Evolutionary conservation across 108 stramenopile genomes (phyloP).

Genomic region (Conticribra weissflogii): DNA sequence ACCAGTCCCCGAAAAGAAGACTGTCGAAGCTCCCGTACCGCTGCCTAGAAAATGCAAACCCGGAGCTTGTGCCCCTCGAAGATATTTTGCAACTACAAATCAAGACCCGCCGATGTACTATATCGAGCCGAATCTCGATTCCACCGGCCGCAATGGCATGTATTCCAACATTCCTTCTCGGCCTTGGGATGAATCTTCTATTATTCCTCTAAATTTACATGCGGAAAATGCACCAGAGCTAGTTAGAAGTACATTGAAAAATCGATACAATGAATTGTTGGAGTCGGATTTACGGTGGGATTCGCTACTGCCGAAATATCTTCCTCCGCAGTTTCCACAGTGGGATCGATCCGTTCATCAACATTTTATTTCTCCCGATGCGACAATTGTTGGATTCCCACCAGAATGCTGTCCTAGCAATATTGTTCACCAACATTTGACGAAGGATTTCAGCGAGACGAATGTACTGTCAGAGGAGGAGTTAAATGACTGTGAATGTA

Average conservation of each 20-base stretch:
- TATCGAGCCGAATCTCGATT: constrained; percentile 38
- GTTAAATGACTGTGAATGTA: constrained; percentile 44
- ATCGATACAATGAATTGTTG: constrained; percentile 31
- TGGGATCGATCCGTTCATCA: constrained; percentile 46
- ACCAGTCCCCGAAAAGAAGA: background rate
- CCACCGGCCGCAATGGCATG: constrained; percentile 21
- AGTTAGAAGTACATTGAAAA: constrained; percentile 25
- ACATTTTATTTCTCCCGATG: constrained; percentile 19
- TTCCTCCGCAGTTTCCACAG: constrained; percentile 54
- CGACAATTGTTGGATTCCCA: constrained; percentile 34
- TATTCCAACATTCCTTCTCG: constrained; percentile 32
- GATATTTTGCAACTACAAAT: constrained; percentile 41
- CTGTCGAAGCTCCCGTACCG: background rate
- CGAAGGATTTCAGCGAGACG: constrained; percentile 33
- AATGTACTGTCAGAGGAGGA: constrained; percentile 39
- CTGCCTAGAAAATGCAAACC: constrained; percentile 8
- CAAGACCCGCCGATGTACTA: constrained; percentile 25
- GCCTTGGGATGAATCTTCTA: constrained; percentile 38
- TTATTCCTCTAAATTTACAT: constrained; percentile 27
- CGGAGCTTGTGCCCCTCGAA: constrained; percentile 28
- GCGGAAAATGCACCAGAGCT: constrained; percentile 4
- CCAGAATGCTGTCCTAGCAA: constrained; percentile 49
- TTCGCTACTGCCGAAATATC: constrained; percentile 33
- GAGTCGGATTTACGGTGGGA: constrained; percentile 24
- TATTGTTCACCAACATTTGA: constrained; percentile 26